Conservation (phyloP, 805 yeast genomes). For the Ogataea dorogensis region DNA sequence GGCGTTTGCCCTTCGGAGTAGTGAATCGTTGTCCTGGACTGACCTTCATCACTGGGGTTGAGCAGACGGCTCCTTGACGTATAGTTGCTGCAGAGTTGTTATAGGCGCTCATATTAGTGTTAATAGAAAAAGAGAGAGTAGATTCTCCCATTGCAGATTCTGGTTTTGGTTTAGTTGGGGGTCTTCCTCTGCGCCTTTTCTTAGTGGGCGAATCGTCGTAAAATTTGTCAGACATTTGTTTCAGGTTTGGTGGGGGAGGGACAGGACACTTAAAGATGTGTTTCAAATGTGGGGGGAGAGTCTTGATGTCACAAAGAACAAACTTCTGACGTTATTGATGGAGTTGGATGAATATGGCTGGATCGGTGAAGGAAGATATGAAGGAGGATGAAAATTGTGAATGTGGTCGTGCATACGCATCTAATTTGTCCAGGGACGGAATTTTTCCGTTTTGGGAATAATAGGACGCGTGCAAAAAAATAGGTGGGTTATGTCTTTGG, state of each 20-base stretch:
- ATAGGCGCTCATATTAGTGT: conserved; percentile 24
- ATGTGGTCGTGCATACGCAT: conserved; percentile 9
- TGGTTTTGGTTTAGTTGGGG: conserved; percentile 25
- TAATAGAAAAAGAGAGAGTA: conserved; percentile 24
- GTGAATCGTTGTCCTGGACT: conserved; percentile 25
- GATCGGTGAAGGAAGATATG: neutral
- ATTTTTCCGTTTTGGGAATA: conserved; percentile 10
- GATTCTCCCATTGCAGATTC: conserved; percentile 28
- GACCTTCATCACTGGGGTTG: conserved; percentile 35
- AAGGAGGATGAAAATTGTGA: conserved; percentile 1
- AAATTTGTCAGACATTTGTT: conserved; percentile 19
- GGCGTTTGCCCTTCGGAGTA: conserved; percentile 13
- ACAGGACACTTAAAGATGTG: neutral
- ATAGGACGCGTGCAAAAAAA: conserved; percentile 1
- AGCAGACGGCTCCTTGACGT: conserved; percentile 28
- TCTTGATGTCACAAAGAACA: too few relatives aligned
- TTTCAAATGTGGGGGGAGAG: too few relatives aligned
- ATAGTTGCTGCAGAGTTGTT: conserved; percentile 31
- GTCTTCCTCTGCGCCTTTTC: conserved; percentile 32
- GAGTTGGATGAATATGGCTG: neutral
- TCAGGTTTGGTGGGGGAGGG: conserved; percentile 5
- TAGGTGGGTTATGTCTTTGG: conserved; percentile 20
- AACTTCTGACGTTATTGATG: too few relatives aligned
- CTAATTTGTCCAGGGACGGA: conserved; percentile 6
- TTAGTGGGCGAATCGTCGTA: conserved; percentile 23